These are phyloP conservation scores for Fusarium tuaranense DNA, from an alignment of 2,329 filamentous ascomycete species.

Conservation along the genomic window DNA sequence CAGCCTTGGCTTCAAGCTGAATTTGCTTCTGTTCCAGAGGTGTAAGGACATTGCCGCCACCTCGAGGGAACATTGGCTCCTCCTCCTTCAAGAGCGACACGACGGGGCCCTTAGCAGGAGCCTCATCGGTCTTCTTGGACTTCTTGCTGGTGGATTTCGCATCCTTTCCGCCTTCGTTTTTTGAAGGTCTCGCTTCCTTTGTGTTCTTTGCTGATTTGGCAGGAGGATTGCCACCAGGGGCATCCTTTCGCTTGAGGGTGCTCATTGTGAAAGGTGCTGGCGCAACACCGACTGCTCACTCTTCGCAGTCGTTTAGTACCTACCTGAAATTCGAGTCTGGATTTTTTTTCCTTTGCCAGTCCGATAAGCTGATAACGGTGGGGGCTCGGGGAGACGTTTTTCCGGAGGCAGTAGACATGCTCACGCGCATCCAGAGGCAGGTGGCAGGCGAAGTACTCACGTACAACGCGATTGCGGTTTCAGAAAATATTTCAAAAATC, in stretches of 20 bases:
- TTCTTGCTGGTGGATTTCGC: conserved; percentile 48
- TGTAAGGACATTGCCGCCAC: conserved; percentile 89
- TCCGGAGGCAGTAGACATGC: neutral
- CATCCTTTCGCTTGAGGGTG: conserved; percentile 69
- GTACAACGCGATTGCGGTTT: neutral
- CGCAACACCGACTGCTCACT: conserved; percentile 43
- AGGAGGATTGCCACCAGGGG: conserved; percentile 62
- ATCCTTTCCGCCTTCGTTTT: conserved; percentile 53
- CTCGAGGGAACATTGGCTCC: conserved; percentile 91
- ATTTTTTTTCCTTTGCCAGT: conserved; percentile 50
- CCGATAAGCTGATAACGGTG: conserved; percentile 26
- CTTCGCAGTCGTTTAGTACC: conserved; percentile 33
- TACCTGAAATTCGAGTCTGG: conserved; percentile 32
- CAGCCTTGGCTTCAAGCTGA: conserved; percentile 89
- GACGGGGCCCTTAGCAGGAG: conserved; percentile 49
- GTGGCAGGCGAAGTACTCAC: neutral
- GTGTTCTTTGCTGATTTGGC: conserved; percentile 61
- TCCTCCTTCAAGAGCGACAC: conserved; percentile 75
- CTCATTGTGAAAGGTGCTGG: conserved; percentile 59
- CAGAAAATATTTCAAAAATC: neutral
- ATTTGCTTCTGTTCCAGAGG: conserved; percentile 97
- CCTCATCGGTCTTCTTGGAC: conserved; percentile 45
- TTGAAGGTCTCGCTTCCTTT: conserved; percentile 61
- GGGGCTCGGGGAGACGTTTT: neutral
- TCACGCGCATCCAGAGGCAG: neutral